Percentiles rank a stretch among this genome's conserved stretches.
These are phyloP conservation scores for Babesia sp. DNA, from an alignment of 169 alveolate species.

Conservation along the genomic window DNA sequence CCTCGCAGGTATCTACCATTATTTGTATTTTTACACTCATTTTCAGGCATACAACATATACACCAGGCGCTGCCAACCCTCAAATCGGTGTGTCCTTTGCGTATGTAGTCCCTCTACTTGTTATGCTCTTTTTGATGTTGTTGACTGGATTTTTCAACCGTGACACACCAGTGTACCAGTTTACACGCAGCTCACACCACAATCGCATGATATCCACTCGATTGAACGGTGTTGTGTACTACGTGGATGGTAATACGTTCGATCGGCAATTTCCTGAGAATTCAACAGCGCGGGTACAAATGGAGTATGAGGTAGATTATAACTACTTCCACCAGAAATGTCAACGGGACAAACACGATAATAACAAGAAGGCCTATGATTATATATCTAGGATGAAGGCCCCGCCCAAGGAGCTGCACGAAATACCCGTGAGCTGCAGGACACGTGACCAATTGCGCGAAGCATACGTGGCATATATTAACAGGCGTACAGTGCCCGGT, in stretches of 20 bases:
- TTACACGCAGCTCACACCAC: conserved; percentile 6
- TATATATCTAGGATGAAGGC: conserved; percentile 40
- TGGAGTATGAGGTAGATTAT: conserved; percentile 67
- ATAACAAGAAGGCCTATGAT: conserved; percentile 12
- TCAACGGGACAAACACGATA: conserved; percentile 14
- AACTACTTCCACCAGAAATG: conserved; percentile 54
- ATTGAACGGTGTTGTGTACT: conserved; percentile 61
- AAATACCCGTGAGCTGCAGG: conserved; percentile 56
- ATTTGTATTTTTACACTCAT: not conserved
- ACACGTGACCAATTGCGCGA: conserved; percentile 26
- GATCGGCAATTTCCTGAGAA: conserved; percentile 49
- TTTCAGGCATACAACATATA: not conserved
- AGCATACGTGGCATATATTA: not conserved
- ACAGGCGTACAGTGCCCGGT: not conserved
- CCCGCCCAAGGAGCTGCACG: conserved; percentile 62
- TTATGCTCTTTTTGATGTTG: not conserved
- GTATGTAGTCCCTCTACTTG: not conserved
- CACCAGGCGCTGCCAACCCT: not conserved
- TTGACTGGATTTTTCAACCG: not conserved
- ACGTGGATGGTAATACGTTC: conserved; percentile 45
- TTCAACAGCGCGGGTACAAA: conserved; percentile 27
- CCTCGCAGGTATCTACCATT: not conserved
- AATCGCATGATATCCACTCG: conserved; percentile 35
- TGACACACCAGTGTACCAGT: conserved; percentile 33
- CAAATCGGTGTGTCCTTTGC: not conserved